Base-by-base conservation (phyloP, 1,139 yeast species). In the Nadsonia commutata region DNA sequence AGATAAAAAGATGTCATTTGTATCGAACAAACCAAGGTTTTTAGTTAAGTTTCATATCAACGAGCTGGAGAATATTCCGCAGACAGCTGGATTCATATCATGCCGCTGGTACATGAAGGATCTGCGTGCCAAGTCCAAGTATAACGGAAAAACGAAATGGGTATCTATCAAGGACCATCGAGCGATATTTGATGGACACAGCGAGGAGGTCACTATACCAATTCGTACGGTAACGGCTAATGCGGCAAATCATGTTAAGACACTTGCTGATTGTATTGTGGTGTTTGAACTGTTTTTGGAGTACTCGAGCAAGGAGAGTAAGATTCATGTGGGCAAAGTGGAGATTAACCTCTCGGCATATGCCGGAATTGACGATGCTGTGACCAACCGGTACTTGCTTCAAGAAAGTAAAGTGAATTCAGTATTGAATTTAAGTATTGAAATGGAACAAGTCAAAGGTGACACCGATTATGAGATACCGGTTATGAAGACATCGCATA, bases 401-500 rank as follows among this genome's bases (percentile, higher is more conserved):
- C 79, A 79, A 52, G 74, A 83, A 33, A 80, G 94, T 9, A 84
- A 84, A 52, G 78, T 88, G 19, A 88, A 90, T 58, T 79, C 94
- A 3, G 79, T 86, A 38, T 62, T 84, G 39, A 77, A 72, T 53
- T 68, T 65, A 45, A 62, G 61, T 58, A 67, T 70, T 51, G 72
- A 56, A 57, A 70, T 59, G 58, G 70, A 52, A 51, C 69, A 71
- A 41, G 47, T 66, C 1, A 62, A 71, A 41, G 80, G 80, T 3
- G 59, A 62, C 9, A 47, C 56, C 1, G 63, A 60, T 39, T 68
- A 56, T 43, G 46, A 49, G 31, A 56, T 62, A 46, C 63, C 63
- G 2, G 51, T 51, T 7, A 47, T 59, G 40, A 45, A 54, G 2
- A 49, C 58, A 1, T 60, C 61, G 7, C 62, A 58, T 46, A 49